Conservation (phyloP, 805 yeast genomes). For the Suhomyces xylopsoci region DNA sequence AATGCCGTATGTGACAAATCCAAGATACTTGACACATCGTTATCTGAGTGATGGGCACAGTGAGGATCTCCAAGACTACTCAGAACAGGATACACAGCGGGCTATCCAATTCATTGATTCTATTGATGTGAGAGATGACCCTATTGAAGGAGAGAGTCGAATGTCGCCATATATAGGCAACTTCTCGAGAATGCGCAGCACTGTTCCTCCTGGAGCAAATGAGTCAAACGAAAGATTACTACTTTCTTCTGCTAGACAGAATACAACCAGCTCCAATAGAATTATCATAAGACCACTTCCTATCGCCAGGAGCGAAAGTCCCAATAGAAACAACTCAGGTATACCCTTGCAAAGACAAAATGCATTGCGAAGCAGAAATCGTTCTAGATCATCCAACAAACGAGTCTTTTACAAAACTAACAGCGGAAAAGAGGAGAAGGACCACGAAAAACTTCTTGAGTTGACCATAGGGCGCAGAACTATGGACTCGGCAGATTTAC, state of each 20-base stretch:
- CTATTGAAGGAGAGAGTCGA: constrained; percentile 1
- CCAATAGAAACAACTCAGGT: constrained; percentile 8
- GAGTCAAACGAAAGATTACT: constrained; percentile 15
- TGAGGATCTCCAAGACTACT: neutral
- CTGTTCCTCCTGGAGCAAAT: neutral
- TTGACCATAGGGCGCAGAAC: neutral
- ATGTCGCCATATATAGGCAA: neutral
- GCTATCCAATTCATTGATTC: constrained; percentile 10
- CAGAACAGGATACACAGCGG: constrained; percentile 2
- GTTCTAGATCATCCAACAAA: constrained; percentile 1
- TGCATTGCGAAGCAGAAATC: constrained; percentile 22
- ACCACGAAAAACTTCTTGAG: neutral
- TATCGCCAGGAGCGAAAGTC: neutral
- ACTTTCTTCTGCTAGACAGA: constrained; percentile 26
- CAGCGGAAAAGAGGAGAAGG: neutral
- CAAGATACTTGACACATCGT: neutral
- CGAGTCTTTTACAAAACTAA: constrained; percentile 1
- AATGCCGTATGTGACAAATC: neutral
- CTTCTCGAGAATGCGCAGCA: neutral
- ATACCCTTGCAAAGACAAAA: constrained; percentile 32
- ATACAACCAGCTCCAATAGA: constrained; percentile 5
- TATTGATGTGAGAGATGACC: constrained; percentile 1
- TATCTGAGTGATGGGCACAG: neutral
- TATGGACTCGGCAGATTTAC: neutral
- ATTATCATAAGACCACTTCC: constrained; percentile 1